These are phyloP conservation scores for Penicillium thymicola DNA, from an alignment of 2,329 filamentous ascomycete species.

Conservation along the genomic window DNA sequence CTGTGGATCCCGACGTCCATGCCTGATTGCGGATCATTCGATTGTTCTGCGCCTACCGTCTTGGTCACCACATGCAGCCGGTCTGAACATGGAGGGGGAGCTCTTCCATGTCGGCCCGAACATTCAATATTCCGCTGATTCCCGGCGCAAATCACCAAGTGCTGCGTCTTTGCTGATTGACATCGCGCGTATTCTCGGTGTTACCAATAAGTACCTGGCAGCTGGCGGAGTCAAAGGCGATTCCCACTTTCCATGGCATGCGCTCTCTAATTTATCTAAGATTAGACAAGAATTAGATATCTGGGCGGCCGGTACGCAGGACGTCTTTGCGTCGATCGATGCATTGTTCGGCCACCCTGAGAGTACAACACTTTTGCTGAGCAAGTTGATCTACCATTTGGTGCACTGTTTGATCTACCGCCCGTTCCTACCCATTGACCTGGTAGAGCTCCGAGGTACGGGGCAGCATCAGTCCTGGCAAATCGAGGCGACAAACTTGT, in stretches of 20 bases:
- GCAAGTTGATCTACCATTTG: conserved; percentile 82
- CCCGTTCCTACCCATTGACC: conserved; percentile 79
- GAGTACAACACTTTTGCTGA: conserved; percentile 73
- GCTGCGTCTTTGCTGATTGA: conserved; percentile 80
- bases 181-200: conserved; percentile 76
- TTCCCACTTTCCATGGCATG: conserved; percentile 88
- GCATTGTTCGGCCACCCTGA: conserved; percentile 73
- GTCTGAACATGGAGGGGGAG: conserved; percentile 68
- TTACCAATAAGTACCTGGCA: conserved; percentile 78
- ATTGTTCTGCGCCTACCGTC: conserved; percentile 73
- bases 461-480: conserved; percentile 91
- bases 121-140: conserved; percentile 67
- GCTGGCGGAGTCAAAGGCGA: conserved; percentile 84
- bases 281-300: conserved; percentile 81
- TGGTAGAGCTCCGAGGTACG: conserved; percentile 73
- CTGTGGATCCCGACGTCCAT: conserved; percentile 76
- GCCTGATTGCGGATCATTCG: conserved; percentile 73
- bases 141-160: conserved; percentile 68
- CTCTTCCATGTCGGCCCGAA: conserved; percentile 79
- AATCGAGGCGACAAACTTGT: conserved; percentile 84
- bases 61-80: conserved; percentile 62
- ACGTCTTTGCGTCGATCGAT: conserved; percentile 73
- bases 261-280: conserved; percentile 78
- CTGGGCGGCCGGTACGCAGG: conserved; percentile 78
- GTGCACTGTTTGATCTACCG: conserved; percentile 84